Percentiles rank a stretch among this genome's conserved stretches.
phyloP scores from a whole-genome alignment of 352 stramenopile genomes.

The Thalassiosira hispida region DNA sequence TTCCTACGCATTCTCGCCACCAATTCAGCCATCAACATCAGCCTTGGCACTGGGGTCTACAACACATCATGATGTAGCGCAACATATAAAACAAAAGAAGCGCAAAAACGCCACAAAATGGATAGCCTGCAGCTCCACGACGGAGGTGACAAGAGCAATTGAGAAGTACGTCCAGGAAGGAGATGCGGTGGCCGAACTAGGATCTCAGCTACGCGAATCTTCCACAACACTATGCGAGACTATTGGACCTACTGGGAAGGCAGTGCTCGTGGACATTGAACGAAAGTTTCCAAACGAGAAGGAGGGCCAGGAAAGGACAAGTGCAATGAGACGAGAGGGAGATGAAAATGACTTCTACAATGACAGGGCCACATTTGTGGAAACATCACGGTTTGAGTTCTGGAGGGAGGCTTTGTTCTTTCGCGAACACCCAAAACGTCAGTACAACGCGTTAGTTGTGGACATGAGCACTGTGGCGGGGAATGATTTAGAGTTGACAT shows the following conservation, averaged over 20 bases:
- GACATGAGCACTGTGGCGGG: constrained; percentile 61
- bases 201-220: constrained; percentile 58
- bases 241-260: constrained; percentile 9
- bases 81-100: background rate
- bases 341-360: constrained; percentile 32
- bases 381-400: constrained; percentile 48
- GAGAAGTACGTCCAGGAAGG: constrained; percentile 17
- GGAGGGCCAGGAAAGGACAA: constrained; percentile 25
- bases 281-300: constrained; percentile 53
- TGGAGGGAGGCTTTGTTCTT: constrained; percentile 57
- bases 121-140: constrained; percentile 39
- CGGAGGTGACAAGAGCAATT: constrained; percentile 35
- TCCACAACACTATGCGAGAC: constrained; percentile 43
- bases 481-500: constrained; percentile 66
- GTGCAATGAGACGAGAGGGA: constrained; percentile 40
- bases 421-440: background rate
- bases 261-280: constrained; percentile 56
- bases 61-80: background rate
- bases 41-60: no score
- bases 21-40: no score
- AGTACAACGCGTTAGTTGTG: constrained; percentile 57
- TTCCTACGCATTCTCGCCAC: no score
- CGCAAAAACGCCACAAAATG: constrained; percentile 12
- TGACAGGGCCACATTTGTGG: constrained; percentile 45
- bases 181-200: constrained; percentile 57